Base-by-base conservation (phyloP, 1,284 basidiomycete genomes). In the Leccinum variabile region DNA sequence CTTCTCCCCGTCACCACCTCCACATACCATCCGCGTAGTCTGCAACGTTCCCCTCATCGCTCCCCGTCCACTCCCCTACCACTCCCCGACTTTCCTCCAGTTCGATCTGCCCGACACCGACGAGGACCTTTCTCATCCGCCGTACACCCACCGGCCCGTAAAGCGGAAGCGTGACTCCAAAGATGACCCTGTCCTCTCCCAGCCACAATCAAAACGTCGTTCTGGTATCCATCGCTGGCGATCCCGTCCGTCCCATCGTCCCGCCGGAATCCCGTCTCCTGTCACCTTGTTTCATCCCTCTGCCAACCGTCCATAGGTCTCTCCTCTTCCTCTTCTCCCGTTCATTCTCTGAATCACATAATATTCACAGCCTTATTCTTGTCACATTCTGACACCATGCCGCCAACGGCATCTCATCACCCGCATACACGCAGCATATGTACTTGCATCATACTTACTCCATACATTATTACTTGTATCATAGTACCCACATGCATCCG, bases 21-120 rank as follows among this genome's bases (percentile, higher is more conserved):
- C 75, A 6, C 66, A 73, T 39, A 39, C 75, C 25, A 66, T 77
- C 52, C 77, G 83, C 63, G 81, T 85, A 71, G 77, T 87, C 8
- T 87, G 85, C 76, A 82, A 86, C 64, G 84, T 85, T 5, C 87
- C 87, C 22, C 78, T 89, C 55, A 76, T 88, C 65, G 87, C 86
- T 0, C 87, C 87, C 11, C 83, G 82, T 28, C 87, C 87, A 0
- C 81, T 89, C 41, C 87, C 87, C 2, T 88, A 86, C 73, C 85
- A 87, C 63, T 86, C 86, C 6, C 87, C 87, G 22, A 84, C 82
- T 0, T 87, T 88, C 73, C 82, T 89, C 61, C 83, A 86, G 63
- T 87, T 85, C 68, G 85, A 87, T 60, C 76, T 85, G 37, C 87
- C 87, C 0, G 87, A 88, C 72, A 77, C 84, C n/a, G 86, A 87